Conservation (phyloP, 805 yeast genomes). For the Yamadazyma sp. region DNA sequence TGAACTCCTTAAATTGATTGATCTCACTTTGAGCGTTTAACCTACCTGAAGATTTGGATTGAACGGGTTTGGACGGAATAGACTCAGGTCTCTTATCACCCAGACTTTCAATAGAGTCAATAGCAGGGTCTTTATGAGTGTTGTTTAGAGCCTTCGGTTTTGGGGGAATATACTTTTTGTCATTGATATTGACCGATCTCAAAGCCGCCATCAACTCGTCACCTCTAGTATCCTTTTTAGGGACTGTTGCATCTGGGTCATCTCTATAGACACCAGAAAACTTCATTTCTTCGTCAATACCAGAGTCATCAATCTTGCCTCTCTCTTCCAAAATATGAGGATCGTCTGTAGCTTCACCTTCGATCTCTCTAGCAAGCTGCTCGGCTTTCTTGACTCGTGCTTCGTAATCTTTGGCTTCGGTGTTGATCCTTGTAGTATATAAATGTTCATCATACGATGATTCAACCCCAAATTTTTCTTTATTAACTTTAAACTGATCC, state of each 20-base stretch:
- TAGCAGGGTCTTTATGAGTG: conserved; percentile 64
- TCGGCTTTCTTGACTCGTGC: conserved; percentile 70
- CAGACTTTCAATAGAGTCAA: conserved; percentile 48
- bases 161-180: conserved; percentile 54
- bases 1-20: conserved; percentile 70
- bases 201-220: conserved; percentile 50
- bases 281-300: conserved; percentile 88
- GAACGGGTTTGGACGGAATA: conserved; percentile 31
- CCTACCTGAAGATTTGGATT: conserved; percentile 40
- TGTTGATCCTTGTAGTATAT: conserved; percentile 79
- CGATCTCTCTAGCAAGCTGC: conserved; percentile 79
- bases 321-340: conserved; percentile 90
- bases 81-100: conserved; percentile 27
- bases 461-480: conserved; percentile 82
- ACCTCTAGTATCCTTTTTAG: conserved; percentile 34
- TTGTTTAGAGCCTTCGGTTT: conserved; percentile 50
- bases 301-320: conserved; percentile 78
- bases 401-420: conserved; percentile 68
- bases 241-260: neutral
- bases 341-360: conserved; percentile 64
- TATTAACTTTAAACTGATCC: conserved; percentile 96
- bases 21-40: conserved; percentile 60
- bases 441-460: conserved; percentile 82
- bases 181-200: conserved; percentile 26
- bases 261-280: conserved; percentile 84